Evolutionary conservation across 1,284 basidiomycete genomes (phyloP).

Genomic region (Malassezia nana): DNA sequence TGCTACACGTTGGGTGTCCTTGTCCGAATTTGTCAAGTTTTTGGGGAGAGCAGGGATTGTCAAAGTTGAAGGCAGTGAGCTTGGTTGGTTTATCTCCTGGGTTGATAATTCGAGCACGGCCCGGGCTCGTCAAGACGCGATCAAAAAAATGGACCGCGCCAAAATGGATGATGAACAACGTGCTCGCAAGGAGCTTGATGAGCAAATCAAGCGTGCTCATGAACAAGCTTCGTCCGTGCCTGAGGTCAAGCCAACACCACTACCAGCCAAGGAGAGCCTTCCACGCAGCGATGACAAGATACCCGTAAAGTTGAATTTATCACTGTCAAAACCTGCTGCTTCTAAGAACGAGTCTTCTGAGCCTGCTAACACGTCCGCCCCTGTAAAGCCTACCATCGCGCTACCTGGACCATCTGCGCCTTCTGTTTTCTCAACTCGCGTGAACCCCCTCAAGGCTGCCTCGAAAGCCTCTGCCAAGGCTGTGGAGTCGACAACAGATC

Average conservation of each 20-base stretch:
- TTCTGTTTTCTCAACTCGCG: conserved; percentile 4
- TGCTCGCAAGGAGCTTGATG: conserved; percentile 74
- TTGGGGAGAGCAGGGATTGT: conserved; percentile 78
- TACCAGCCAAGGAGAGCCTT: neutral
- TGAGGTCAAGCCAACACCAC: neutral
- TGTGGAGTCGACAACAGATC: neutral
- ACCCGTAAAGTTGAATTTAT: conserved; percentile 2
- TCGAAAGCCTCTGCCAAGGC: conserved; percentile 1
- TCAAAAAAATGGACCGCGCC: conserved; percentile 82
- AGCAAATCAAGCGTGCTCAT: conserved; percentile 82
- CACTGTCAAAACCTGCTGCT: neutral
- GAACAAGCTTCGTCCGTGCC: conserved; percentile 4
- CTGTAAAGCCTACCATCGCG: neutral
- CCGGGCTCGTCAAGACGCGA: conserved; percentile 76
- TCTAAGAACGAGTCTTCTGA: neutral
- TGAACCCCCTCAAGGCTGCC: conserved; percentile 16
- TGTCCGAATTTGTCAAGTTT: conserved; percentile 85
- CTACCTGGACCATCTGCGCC: neutral
- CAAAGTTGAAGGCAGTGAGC: conserved; percentile 92
- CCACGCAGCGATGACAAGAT: neutral
- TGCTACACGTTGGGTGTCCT: conserved; percentile 88
- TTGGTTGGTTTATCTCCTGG: conserved; percentile 94
- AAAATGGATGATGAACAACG: conserved; percentile 89
- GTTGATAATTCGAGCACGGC: conserved; percentile 91
- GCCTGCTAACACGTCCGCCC: neutral